Base-by-base conservation (phyloP, 331 rosid species). In the Acacia concinna region DNA sequence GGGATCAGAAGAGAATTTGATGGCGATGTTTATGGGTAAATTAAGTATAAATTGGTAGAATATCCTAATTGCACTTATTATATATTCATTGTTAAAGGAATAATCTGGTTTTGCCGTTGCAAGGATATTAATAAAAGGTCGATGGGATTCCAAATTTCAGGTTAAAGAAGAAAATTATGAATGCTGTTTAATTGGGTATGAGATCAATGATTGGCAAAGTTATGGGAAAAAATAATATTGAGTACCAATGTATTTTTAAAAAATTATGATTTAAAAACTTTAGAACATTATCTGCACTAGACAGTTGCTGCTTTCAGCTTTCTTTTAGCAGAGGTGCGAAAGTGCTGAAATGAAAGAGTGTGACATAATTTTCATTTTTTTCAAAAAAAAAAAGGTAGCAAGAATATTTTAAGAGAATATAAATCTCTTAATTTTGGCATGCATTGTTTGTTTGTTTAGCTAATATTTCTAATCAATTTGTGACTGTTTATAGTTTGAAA, bases 91-190 rank as follows among this genome's bases (percentile, higher is more conserved):
- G 28, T 56, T 6, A 71, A 37, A 14, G 75, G 70, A 74, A 49
- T 18, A 11, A 57, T 70, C 65, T 49, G 54, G 6, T 76, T 43
- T 44, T 0, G 35, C 30, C 54, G 51, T 59, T 27, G 12, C 8
- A 54, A n/a, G 28, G 62, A 1, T 2, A 54, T n/a, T 8, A 54
- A 8, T 52, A 20, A n/a, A 20, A 20, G 23, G 23, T 51, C 59
- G n/a, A 51, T 51, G 23, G 11, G 59, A 11, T 51, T 51, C 12
- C 59, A 51, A 51, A 51, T n/a, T n/a, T 51, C 27, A 51, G 10
- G 59, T 21, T 54, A 54, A n/a, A 67, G 41, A 34, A 65, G 18
- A 54, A 8, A 78, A 83, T 78, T 47, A 57, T n/a, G n/a, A n/a
- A 40, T 31, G 40, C 25, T 20, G 25, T 8, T 34, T 68, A 28